A percentile compares a stretch with the other conserved stretches of the same genome.
phyloP scores from a whole-genome alignment of 768 basidiomycete genomes.

The Neoboletus brunneissimus region DNA sequence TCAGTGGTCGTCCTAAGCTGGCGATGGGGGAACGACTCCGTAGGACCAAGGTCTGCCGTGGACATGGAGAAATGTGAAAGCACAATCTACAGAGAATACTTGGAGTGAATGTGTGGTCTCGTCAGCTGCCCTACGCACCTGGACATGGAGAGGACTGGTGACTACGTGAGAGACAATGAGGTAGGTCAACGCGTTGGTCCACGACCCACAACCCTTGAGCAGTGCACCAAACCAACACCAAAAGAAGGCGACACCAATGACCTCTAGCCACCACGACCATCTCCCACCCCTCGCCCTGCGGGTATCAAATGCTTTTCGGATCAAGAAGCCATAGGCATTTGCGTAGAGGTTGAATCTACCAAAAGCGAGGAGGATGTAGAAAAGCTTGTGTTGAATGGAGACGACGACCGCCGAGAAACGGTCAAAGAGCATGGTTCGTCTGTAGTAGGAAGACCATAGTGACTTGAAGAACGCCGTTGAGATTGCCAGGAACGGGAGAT shows the following conservation, averaged over 20 bases:
- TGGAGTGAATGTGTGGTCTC: not conserved
- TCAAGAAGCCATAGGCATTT: slow-evolving; percentile 77
- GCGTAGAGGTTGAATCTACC: slow-evolving; percentile 95
- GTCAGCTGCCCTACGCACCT: slow-evolving; percentile 50
- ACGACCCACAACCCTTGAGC: slow-evolving; percentile 67
- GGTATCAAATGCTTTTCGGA: slow-evolving; percentile 61
- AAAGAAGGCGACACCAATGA: slow-evolving; percentile 74
- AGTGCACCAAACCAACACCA: slow-evolving; percentile 84
- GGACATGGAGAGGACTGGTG: slow-evolving; percentile 91
- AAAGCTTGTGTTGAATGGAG: slow-evolving; percentile 83
- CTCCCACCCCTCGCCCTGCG: slow-evolving; percentile 63
- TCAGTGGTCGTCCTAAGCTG: slow-evolving; percentile 98
- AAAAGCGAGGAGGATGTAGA: slow-evolving; percentile 86
- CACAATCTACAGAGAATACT: slow-evolving; percentile 60
- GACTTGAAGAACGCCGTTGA: slow-evolving; percentile 82
- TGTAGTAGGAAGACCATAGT: slow-evolving; percentile 94
- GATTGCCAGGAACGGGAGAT: slow-evolving; percentile 93
- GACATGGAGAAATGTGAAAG: slow-evolving; percentile 97
- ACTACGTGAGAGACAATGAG: slow-evolving; percentile 81
- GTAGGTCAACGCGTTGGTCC: slow-evolving; percentile 68
- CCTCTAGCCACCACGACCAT: slow-evolving; percentile 79
- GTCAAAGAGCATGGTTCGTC: slow-evolving; percentile 80
- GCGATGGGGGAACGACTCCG: slow-evolving; percentile 89
- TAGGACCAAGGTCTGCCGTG: slow-evolving; percentile 84
- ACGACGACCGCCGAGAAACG: slow-evolving; percentile 61